These are phyloP conservation scores for Cercospora canescens DNA, from an alignment of 2,329 filamentous ascomycete genomes.

Conservation along the genomic window DNA sequence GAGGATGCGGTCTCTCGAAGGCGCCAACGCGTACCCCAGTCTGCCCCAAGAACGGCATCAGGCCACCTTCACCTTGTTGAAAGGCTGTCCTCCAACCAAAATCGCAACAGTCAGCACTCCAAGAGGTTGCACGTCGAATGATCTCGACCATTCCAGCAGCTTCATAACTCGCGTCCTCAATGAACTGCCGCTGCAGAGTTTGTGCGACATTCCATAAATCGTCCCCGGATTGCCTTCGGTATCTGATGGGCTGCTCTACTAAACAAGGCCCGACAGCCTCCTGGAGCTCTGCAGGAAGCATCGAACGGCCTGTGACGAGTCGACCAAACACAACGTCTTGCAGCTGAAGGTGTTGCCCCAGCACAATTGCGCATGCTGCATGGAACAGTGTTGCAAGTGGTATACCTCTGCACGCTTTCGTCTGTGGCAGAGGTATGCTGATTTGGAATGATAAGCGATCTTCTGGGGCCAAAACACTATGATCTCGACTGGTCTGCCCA, in stretches of 20 bases:
- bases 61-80: constrained; percentile 7
- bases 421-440: constrained; percentile 17
- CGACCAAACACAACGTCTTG: constrained; percentile 58
- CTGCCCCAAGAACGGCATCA: constrained; percentile 4
- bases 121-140: constrained; percentile 3
- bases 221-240: neutral
- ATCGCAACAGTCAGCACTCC: neutral
- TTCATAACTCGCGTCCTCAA: constrained; percentile 14
- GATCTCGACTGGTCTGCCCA: neutral
- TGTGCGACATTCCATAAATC: constrained; percentile 11
- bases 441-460: constrained; percentile 10
- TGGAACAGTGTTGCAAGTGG: constrained; percentile 51
- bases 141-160: constrained; percentile 14
- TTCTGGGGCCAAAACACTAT: neutral
- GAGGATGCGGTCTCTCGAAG: constrained; percentile 7
- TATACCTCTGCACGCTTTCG: constrained; percentile 24
- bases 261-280: constrained; percentile 14
- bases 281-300: constrained; percentile 7
- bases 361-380: constrained; percentile 58
- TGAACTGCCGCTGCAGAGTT: constrained; percentile 5
- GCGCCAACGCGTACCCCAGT: neutral
- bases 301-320: constrained; percentile 13
- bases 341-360: constrained; percentile 52
- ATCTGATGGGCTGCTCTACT: constrained; percentile 11
- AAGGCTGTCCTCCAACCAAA: constrained; percentile 19